Conservation (phyloP, 2,329 filamentous ascomycete species). For the Aspergillus sp. region DNA sequence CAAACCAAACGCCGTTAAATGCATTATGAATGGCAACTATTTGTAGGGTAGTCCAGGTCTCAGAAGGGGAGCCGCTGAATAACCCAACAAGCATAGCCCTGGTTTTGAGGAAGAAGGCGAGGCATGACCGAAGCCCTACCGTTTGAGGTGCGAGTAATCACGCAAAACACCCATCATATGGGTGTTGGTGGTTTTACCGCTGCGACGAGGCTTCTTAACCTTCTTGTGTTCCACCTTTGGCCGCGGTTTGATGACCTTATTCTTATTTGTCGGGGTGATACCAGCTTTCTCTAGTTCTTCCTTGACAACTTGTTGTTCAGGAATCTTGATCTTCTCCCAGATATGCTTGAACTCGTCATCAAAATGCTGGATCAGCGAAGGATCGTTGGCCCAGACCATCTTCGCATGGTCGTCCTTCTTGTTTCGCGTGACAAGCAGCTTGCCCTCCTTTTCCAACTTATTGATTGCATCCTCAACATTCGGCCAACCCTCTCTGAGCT, state of each 20-base stretch:
- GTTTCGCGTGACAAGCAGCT: slow-evolving; percentile 80
- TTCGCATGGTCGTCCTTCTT: slow-evolving; percentile 88
- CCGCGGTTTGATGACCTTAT: slow-evolving; percentile 62
- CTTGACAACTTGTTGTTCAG: slow-evolving; percentile 72
- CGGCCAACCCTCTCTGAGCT: slow-evolving; percentile 94
- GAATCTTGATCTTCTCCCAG: slow-evolving; percentile 80
- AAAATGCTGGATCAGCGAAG: slow-evolving; percentile 70
- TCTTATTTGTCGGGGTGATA: slow-evolving; percentile 80
- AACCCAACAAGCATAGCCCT: too few relatives aligned
- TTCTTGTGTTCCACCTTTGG: slow-evolving; percentile 64
- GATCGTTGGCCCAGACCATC: slow-evolving; percentile 86
- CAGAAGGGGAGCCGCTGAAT: too few relatives aligned
- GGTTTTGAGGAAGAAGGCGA: neutral
- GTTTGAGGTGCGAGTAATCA: slow-evolving; percentile 61
- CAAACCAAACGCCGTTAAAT: slow-evolving; percentile 2
- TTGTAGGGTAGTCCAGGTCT: neutral
- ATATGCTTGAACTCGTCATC: slow-evolving; percentile 80
- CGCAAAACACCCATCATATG: slow-evolving; percentile 83
- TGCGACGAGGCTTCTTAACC: slow-evolving; percentile 71
- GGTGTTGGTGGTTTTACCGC: slow-evolving; percentile 80
- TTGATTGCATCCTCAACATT: slow-evolving; percentile 77
- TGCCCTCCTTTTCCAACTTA: slow-evolving; percentile 72
- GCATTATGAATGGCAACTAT: neutral
- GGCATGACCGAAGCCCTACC: slow-evolving; percentile 18
- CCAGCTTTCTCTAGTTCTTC: slow-evolving; percentile 74